Conservation (phyloP, 2,329 filamentous ascomycete species). For the Onygenales sp. region DNA sequence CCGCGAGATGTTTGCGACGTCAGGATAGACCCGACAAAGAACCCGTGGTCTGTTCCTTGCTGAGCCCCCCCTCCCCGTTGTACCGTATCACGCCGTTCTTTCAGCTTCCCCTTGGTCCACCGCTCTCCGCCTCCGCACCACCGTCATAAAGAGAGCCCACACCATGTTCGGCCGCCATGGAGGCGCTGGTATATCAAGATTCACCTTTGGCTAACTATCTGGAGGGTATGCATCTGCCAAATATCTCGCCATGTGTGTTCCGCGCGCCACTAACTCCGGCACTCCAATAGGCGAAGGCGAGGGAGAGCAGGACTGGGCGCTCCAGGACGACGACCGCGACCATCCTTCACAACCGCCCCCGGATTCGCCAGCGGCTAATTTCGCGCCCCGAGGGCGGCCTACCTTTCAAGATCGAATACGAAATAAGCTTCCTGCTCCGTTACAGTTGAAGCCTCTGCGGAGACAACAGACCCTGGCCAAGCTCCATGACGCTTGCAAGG, state of each 20-base stretch:
- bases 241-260: not conserved
- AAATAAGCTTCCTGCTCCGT: constrained; percentile 39
- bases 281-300: constrained; percentile 35
- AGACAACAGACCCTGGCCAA: constrained; percentile 26
- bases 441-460: constrained; percentile 27
- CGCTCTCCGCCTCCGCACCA: not conserved
- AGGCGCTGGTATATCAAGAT: constrained; percentile 77
- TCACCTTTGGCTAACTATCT: constrained; percentile 83
- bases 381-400: constrained; percentile 42
- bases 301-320: constrained; percentile 30
- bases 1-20: too few relatives aligned
- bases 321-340: constrained; percentile 20
- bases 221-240: constrained; percentile 53
- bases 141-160: not conserved
- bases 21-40: too few relatives aligned
- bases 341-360: constrained; percentile 2
- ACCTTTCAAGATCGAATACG: constrained; percentile 41
- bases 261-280: constrained; percentile 7
- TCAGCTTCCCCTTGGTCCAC: not conserved
- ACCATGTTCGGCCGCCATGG: constrained; percentile 49
- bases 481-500: constrained; percentile 40
- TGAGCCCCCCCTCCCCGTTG: not conserved
- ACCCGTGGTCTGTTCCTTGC: too few relatives aligned
- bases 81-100: not conserved
- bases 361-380: constrained; percentile 22